Percentiles rank a stretch among this genome's conserved stretches.
These are phyloP conservation scores for Quercus gilva DNA, from an alignment of 306 rosid genomes.

Conservation along the genomic window DNA sequence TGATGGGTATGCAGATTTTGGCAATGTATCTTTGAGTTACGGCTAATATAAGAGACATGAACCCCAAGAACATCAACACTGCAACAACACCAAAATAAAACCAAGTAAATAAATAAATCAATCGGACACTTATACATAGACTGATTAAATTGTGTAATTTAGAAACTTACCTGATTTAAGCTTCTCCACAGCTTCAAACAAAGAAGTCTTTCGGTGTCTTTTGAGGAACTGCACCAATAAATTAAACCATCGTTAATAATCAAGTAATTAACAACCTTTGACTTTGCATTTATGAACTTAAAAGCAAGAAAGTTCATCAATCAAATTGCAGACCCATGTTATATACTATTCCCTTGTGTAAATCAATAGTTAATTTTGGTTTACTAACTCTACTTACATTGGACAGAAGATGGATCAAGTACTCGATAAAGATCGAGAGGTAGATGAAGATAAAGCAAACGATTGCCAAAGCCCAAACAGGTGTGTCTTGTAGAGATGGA, in stretches of 20 bases:
- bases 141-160: not conserved
- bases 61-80: constrained; percentile 54
- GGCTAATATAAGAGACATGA: constrained; percentile 49
- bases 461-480: constrained; percentile 63
- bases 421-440: constrained; percentile 45
- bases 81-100: not conserved
- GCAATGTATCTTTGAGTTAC: constrained; percentile 47
- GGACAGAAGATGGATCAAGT: constrained; percentile 46
- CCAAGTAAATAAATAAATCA: no score
- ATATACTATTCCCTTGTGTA: no score
- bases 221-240: constrained; percentile 43
- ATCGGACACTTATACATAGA: not conserved
- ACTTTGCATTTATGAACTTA: not conserved
- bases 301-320: no score
- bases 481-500: constrained; percentile 43
- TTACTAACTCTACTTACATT: constrained; percentile 36
- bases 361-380: no score
- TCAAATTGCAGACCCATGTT: no score
- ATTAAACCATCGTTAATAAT: no score
- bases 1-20: constrained; percentile 45
- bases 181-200: constrained; percentile 59
- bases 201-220: constrained; percentile 36
- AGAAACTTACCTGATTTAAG: constrained; percentile 49
- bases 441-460: constrained; percentile 50
- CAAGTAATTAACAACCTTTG: not conserved